Evolutionary conservation across 2,329 filamentous ascomycete species (phyloP), one percentile per base, ranked within the genome.

Genomic region (Fusarium tricinctum): DNA sequence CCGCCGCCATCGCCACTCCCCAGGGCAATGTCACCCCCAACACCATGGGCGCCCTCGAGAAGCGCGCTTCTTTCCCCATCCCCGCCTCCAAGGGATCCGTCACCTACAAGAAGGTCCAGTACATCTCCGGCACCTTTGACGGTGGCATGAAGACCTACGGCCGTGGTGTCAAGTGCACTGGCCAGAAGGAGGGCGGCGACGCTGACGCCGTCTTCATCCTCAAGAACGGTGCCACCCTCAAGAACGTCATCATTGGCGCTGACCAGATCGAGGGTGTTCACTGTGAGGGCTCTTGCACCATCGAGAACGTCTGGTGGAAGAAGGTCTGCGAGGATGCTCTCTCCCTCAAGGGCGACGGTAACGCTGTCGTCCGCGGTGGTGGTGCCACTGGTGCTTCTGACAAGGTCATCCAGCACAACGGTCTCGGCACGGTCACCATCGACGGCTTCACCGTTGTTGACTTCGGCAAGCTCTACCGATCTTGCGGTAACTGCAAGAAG

Each of bases 351-450:
- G 69, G 68, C 2, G 52, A 71, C 20, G 69, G 69, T 6, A 65
- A 71, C 40, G 69, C 68, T 23, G 66, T 71, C 22, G 8, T 71
- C 57, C 60, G 53, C 51, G 71, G 71, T 1, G 71, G 71, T 40
- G 71, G 71, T 58, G 71, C 69, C 12, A 69, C 68, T 6, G 71
- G 71, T 14, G 71, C 71, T 5, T 38, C 17, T 0, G 71, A 73
- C 63, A 73, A 73, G 70, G 69, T 73, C 3, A 56, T 73, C 39
- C 71, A 73, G 60, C 71, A 73, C 61, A 73, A 73, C 52, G 71
- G 71, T 45, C 55, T 62, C 2, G 71, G 71, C 7, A 72, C 71
- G 2, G 71, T 73, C 33, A 73, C 71, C 40, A 73, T 73, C 3
- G 68, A 72, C 22, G 56, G 70, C 26, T 73, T 70, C 46, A 73